Conservation (phyloP, 441 rosid genomes). For the Populus tomentosa region DNA sequence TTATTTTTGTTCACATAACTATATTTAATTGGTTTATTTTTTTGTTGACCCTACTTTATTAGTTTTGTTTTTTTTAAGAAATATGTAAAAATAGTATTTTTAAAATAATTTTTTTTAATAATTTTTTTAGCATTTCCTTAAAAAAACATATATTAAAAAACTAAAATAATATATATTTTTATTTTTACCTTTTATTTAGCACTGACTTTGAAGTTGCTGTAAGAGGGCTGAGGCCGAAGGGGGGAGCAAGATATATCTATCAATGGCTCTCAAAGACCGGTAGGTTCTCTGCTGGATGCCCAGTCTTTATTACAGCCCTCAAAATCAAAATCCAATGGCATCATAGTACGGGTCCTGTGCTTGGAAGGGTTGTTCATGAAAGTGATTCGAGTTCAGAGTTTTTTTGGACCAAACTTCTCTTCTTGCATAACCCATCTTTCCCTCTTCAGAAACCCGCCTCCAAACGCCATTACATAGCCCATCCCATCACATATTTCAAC, state of each 20-base stretch:
- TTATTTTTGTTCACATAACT: too few species aligned
- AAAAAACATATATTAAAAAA: too few species aligned
- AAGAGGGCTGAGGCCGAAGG: conserved; percentile 27
- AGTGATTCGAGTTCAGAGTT: background rate
- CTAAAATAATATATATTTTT: too few species aligned
- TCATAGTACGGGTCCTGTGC: conserved; percentile 66
- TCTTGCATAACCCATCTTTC: conserved; percentile 11
- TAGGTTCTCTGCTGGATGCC: conserved; percentile 63
- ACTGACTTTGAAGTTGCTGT: too few species aligned
- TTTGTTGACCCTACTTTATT: too few species aligned
- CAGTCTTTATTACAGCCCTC: conserved; percentile 33
- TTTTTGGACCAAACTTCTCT: conserved; percentile 5
- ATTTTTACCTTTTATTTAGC: too few species aligned
- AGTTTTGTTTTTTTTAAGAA: too few species aligned
- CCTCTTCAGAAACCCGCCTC: conserved; percentile 55
- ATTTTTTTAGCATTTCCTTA: too few species aligned
- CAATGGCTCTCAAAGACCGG: conserved; percentile 54
- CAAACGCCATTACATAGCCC: conserved; percentile 51
- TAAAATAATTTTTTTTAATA: too few species aligned
- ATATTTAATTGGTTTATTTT: too few species aligned
- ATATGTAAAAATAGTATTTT: too few species aligned
- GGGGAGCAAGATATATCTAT: conserved; percentile 31
- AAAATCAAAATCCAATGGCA: conserved; percentile 40
- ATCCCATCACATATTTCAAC: background rate
- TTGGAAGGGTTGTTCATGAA: conserved; percentile 12